Evolutionary conservation across 164 flowering plant genomes (phyloP), one percentile per base, ranked within the genome.

Genomic region (Piper longum): DNA sequence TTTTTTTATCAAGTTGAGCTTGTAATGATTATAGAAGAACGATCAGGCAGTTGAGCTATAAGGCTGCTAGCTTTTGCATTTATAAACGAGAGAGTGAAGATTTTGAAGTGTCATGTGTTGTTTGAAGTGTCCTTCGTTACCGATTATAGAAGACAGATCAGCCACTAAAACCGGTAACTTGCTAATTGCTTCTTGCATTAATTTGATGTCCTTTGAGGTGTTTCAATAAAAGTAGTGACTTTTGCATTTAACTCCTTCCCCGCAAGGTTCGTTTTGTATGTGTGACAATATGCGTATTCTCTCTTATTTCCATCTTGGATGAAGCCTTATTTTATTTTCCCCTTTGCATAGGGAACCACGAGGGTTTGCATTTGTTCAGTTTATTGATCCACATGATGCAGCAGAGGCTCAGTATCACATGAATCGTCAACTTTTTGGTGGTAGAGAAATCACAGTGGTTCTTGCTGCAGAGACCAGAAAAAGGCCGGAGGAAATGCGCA

Each of bases 291-390:
- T 14, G 44, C 40, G 2, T 26, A 26, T 26, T 56, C 42, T 41
- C 4, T 60, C 17, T 60, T 45, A 41, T 60, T 41, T 60, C 40
- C 14, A 5, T 4, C 45, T 45, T 14, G 40, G 55, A 59, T 41
- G 63, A 66, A 55, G 19, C 61, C 19, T 57, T 67, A 56, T 26
- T 57, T 43, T 48, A 45, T 39, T 14, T 48, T 48, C 60, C 36
- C 40, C 59, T 12, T 26, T 17, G 18, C 79, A 70, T 79, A 89
- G 96, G 79, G 87, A 85, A 66, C 92, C 96, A 52, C 83, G 92
- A 18, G 92, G 91, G 3, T 89, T 89, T 81, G 96, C 92, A n/a
- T 89, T 89, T 83, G 92, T 89, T 78, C 85, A 89, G 82, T 89
- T 86, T 82, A 89, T 89, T 62, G 92, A 89, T 75, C 61, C 86